Percentiles rank a stretch among this genome's conserved stretches.
phyloP scores from a whole-genome alignment of 768 basidiomycete species.

The Tylopilus balloui region DNA sequence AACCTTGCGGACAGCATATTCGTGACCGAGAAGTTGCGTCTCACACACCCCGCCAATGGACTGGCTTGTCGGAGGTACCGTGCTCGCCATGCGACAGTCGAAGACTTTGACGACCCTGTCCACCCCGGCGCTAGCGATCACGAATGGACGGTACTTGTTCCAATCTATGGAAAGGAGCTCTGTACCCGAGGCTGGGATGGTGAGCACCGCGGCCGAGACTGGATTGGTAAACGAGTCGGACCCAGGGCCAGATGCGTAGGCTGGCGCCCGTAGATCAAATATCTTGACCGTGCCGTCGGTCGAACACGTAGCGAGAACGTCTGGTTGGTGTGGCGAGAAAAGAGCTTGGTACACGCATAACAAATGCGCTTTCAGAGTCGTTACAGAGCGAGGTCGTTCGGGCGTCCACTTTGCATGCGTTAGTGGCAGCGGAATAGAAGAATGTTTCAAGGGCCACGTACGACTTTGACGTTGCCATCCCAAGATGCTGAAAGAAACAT shows the following conservation, averaged over 20 bases:
- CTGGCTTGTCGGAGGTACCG: conserved; percentile 40
- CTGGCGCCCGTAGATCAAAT: conserved; percentile 70
- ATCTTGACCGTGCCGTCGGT: conserved; percentile 81
- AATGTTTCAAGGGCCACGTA: conserved; percentile 36
- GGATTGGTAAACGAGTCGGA: conserved; percentile 61
- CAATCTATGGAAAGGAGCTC: conserved; percentile 84
- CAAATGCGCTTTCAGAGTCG: conserved; percentile 78
- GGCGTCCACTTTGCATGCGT: conserved; percentile 69
- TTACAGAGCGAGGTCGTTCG: conserved; percentile 70
- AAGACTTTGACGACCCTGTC: conserved; percentile 75
- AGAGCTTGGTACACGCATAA: conserved; percentile 86
- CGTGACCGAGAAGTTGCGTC: conserved; percentile 71
- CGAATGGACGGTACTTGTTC: conserved; percentile 85
- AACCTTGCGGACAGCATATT: conserved; percentile 85
- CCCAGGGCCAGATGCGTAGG: conserved; percentile 49
- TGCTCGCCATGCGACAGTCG: conserved; percentile 83
- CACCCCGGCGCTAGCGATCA: conserved; percentile 74
- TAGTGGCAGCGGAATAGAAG: background rate
- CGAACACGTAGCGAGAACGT: conserved; percentile 77
- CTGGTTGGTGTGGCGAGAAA: conserved; percentile 90
- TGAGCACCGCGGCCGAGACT: conserved; percentile 65
- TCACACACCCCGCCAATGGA: conserved; percentile 73
- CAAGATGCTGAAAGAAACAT: conserved; percentile 84
- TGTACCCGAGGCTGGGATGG: conserved; percentile 69
- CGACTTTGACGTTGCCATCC: conserved; percentile 89